A percentile compares a stretch with the other conserved stretches of the same genome.
Evolutionary conservation across 2,329 filamentous ascomycete species (phyloP).

Genomic region (Coniella lustricola): DNA sequence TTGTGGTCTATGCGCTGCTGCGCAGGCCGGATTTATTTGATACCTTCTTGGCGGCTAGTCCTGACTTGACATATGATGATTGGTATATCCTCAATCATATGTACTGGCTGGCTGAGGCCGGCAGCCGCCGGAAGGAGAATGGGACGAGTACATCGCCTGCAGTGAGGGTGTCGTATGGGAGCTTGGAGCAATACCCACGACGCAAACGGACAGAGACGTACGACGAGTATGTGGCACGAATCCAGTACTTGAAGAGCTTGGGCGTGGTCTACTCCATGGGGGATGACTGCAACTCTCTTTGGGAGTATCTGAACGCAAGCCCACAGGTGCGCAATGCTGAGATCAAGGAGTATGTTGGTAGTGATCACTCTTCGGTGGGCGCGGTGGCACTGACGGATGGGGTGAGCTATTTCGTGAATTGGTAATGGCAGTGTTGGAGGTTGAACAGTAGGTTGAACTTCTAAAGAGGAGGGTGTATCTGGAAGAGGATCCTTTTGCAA

Average conservation of each 20-base stretch:
- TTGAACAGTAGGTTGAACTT: too few relatives aligned
- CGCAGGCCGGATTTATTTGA: slow-evolving; percentile 20
- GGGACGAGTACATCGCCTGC: slow-evolving; percentile 17
- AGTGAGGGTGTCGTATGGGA: slow-evolving; percentile 19
- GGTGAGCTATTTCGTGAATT: slow-evolving; percentile 21
- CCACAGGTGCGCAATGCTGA: slow-evolving; percentile 17
- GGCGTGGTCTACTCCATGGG: slow-evolving; percentile 16
- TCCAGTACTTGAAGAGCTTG: slow-evolving; percentile 4
- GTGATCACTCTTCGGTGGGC: slow-evolving; percentile 20
- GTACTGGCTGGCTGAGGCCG: slow-evolving; percentile 13
- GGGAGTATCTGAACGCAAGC: slow-evolving; percentile 15
- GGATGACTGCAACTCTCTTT: slow-evolving; percentile 18
- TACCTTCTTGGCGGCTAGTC: slow-evolving; percentile 21
- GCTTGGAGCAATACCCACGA: slow-evolving; percentile 18
- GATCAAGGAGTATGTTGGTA: slow-evolving; percentile 21
- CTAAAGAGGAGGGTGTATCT: too few relatives aligned
- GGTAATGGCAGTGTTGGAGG: too few relatives aligned
- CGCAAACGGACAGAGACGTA: slow-evolving; percentile 19
- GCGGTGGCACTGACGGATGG: slow-evolving; percentile 20
- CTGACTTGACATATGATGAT: slow-evolving; percentile 19
- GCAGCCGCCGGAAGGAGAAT: neutral
- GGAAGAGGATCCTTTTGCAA: too few relatives aligned
- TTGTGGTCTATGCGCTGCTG: slow-evolving; percentile 20
- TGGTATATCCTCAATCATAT: slow-evolving; percentile 17
- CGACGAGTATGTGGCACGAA: slow-evolving; percentile 16